phyloP scores from a whole-genome alignment of 768 basidiomycete species.

The Mycena haematopus region DNA sequence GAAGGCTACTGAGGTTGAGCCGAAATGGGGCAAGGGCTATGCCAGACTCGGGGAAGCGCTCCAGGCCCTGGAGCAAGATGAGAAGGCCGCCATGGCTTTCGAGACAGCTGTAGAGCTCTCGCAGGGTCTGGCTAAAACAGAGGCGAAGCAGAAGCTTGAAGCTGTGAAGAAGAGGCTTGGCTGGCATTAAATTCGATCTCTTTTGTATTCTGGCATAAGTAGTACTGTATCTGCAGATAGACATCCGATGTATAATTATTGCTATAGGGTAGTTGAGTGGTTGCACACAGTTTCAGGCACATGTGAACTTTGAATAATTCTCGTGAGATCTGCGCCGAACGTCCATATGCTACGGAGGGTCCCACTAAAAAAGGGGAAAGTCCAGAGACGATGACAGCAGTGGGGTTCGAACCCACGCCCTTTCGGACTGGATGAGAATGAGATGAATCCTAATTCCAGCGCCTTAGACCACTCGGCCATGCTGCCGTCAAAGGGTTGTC shows the following conservation, averaged over 20 bases:
- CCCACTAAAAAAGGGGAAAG: too few relatives aligned
- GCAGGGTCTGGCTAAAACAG: slow-evolving; percentile 35
- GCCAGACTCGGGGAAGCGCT: slow-evolving; percentile 32
- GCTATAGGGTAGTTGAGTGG: too few relatives aligned
- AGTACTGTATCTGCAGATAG: background rate
- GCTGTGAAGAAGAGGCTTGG: slow-evolving; percentile 41
- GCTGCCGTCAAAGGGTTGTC: too few relatives aligned
- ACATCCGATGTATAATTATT: too few relatives aligned
- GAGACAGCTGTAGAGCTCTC: slow-evolving; percentile 26
- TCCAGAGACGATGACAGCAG: slow-evolving; percentile 9
- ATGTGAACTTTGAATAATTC: too few relatives aligned
- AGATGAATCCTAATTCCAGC: slow-evolving; percentile 52
- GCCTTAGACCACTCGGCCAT: slow-evolving; percentile 14
- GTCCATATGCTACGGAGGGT: too few relatives aligned
- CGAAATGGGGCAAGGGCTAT: slow-evolving; percentile 33
- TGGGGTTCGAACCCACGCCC: slow-evolving; percentile 31
- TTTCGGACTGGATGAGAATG: slow-evolving; percentile 18
- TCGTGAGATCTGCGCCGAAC: too few relatives aligned
- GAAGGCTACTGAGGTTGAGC: slow-evolving; percentile 31
- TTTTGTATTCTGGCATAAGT: too few relatives aligned
- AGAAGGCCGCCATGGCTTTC: slow-evolving; percentile 27
- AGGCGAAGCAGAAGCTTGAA: slow-evolving; percentile 32
- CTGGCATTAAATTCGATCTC: too few relatives aligned
- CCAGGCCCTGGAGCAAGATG: slow-evolving; percentile 20
- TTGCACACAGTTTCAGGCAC: too few relatives aligned